Conservation (phyloP, 1,139 yeast genomes). For the Debaryomyces psychrophilus region DNA sequence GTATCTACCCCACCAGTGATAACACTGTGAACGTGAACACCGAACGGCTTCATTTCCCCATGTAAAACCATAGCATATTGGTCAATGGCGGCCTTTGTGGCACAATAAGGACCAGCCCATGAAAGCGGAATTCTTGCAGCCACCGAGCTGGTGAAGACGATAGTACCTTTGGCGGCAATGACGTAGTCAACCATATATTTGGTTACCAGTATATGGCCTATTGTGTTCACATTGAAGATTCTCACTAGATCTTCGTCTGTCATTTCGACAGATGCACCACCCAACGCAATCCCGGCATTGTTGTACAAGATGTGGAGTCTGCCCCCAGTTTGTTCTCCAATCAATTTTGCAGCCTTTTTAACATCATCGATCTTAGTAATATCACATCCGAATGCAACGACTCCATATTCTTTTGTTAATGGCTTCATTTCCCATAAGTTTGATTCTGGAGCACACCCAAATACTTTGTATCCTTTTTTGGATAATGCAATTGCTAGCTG, state of each 20-base stretch:
- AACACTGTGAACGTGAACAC: constrained; percentile 39
- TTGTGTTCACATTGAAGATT: constrained; percentile 36
- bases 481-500: constrained; percentile 31
- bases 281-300: constrained; percentile 36
- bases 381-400: constrained; percentile 36
- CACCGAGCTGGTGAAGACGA: constrained; percentile 43
- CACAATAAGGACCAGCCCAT: constrained; percentile 37
- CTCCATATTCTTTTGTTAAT: constrained; percentile 31
- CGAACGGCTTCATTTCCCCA: constrained; percentile 36
- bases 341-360: constrained; percentile 24
- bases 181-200: constrained; percentile 35
- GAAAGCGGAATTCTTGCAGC: constrained; percentile 40
- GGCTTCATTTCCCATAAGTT: constrained; percentile 31
- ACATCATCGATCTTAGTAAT: constrained; percentile 33
- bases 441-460: constrained; percentile 35
- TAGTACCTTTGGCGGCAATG: constrained; percentile 38
- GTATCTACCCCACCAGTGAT: constrained; percentile 48
- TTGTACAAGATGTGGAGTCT: constrained; percentile 35
- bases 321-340: constrained; percentile 31
- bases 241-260: constrained; percentile 28
- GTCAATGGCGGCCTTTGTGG: constrained; percentile 39
- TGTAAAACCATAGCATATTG: constrained; percentile 28
- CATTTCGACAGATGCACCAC: constrained; percentile 39
- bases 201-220: constrained; percentile 43
- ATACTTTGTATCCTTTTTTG: constrained; percentile 37